Evolutionary conservation across 768 basidiomycete species (phyloP).

Genomic region (Xerocomus potaroensis): DNA sequence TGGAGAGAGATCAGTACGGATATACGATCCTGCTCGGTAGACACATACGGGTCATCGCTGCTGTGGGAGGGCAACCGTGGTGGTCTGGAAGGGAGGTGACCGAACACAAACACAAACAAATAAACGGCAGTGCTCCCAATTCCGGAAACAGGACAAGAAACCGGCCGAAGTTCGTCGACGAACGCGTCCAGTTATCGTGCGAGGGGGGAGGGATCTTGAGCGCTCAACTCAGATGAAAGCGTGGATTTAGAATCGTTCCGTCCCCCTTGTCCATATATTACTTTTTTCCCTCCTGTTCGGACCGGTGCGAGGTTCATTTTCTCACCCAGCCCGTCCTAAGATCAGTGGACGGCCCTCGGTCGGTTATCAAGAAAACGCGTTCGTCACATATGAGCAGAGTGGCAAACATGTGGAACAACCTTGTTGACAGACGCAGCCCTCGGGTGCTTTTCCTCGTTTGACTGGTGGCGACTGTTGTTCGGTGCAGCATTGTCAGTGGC

Average conservation of each 20-base stretch:
- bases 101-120: constrained; percentile 26
- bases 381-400: too few species aligned
- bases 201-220: constrained; percentile 18
- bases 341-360: constrained; percentile 1
- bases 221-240: constrained; percentile 2
- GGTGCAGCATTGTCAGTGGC: constrained; percentile 8
- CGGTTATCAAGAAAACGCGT: constrained; percentile 11
- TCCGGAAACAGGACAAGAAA: constrained; percentile 4
- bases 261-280: too few species aligned
- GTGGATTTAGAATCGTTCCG: constrained; percentile 16
- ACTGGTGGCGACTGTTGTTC: constrained; percentile 4
- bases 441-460: constrained; percentile 7
- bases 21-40: neutral
- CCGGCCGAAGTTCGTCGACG: constrained; percentile 1
- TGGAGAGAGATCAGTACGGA: constrained; percentile 29
- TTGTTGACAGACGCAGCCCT: constrained; percentile 11
- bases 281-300: neutral
- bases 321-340: constrained; percentile 2
- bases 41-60: constrained; percentile 53
- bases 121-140: constrained; percentile 1
- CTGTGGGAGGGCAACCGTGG: constrained; percentile 5
- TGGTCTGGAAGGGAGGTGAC: neutral
- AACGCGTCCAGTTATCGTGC: constrained; percentile 1
- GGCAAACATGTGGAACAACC: constrained; percentile 3
- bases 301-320: constrained; percentile 9